Evolutionary conservation across 2,329 filamentous ascomycete genomes (phyloP), one percentile per base, ranked within the genome.

Genomic region (Zymoseptoria tritici): DNA sequence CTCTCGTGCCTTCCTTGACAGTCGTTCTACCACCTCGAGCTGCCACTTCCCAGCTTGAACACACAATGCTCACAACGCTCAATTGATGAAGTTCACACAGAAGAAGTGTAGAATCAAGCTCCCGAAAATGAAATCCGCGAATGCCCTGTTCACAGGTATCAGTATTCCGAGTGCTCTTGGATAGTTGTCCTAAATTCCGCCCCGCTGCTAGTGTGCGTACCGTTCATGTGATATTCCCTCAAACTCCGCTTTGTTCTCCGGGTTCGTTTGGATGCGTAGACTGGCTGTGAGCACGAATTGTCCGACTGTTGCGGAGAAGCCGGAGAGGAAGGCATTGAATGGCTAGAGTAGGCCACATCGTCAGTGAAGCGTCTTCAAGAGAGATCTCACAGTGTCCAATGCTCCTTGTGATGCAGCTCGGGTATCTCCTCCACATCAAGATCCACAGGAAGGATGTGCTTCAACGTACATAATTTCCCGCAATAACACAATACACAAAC

Each of bases 51-150:
- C 36, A n/a, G 6, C 36, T 1, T 4, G 6, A 46, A 46, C 4
- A 16, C 36, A 5, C 16, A 16, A n/a, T 7, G 2, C 36, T 46
- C 36, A 5, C 36, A 46, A 46, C 16, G 36, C 36, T 46, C 82
- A 99, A 83, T 99, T 99, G 81, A 99, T 97, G 77, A 99, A 99
- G 83, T 99, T 99, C 75, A 97, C 86, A 78, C 92, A 97, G 82
- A 99, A 99, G 80, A 97, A 96, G 80, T 99, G 94, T 75, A 97
- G 79, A 74, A 97, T 90, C 75, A 99, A 76, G 76, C 92, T 97
- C 74, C 93, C 94, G 69, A 97, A 90, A 62, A 99, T 83, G 73
- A 89, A 99, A 78, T 99, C 94, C 72, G 94, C 92, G 76, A 99
- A 99, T 49, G 94, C 93, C 75, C 91, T 95, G 67, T 59, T 58